Evolutionary conservation across 495 filamentous ascomycete species (phyloP).

Genomic region (Penicillium parvum): DNA sequence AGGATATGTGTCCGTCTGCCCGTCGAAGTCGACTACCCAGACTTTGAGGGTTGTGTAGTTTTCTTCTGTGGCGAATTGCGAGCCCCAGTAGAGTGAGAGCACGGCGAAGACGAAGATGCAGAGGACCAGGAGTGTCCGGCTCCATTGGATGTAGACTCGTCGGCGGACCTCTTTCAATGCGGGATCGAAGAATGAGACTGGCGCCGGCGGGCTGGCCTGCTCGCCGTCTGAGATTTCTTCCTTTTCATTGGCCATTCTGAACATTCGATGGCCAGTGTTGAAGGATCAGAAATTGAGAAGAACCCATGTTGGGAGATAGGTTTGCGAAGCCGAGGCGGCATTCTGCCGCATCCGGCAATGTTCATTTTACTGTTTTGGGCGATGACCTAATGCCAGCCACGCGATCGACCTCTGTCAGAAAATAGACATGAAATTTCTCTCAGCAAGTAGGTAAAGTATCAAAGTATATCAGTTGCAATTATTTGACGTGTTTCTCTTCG

Average conservation of each 20-base stretch:
- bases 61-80: conserved; percentile 46
- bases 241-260: conserved; percentile 2
- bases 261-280: too few species aligned
- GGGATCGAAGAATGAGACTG: conserved; percentile 50
- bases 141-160: conserved; percentile 38
- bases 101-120: conserved; percentile 50
- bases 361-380: too few species aligned
- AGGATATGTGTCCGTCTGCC: conserved; percentile 48
- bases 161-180: conserved; percentile 43
- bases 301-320: too few species aligned
- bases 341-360: too few species aligned
- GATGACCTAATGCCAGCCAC: too few species aligned
- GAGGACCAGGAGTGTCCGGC: conserved; percentile 48
- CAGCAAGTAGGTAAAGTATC: too few species aligned
- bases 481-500: too few species aligned
- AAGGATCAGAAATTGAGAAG: too few species aligned
- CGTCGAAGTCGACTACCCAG: conserved; percentile 66
- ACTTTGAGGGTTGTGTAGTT: conserved; percentile 48
- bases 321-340: too few species aligned
- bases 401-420: too few species aligned
- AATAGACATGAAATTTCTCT: too few species aligned
- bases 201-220: conserved; percentile 30
- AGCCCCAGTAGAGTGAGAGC: conserved; percentile 59
- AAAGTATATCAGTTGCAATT: too few species aligned
- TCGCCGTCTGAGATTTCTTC: conserved; percentile 2